A percentile compares a stretch with the other conserved stretches of the same genome.
Evolutionary conservation across 805 yeast genomes (phyloP).

Genomic region (Scheffersomyces ergatensis): DNA sequence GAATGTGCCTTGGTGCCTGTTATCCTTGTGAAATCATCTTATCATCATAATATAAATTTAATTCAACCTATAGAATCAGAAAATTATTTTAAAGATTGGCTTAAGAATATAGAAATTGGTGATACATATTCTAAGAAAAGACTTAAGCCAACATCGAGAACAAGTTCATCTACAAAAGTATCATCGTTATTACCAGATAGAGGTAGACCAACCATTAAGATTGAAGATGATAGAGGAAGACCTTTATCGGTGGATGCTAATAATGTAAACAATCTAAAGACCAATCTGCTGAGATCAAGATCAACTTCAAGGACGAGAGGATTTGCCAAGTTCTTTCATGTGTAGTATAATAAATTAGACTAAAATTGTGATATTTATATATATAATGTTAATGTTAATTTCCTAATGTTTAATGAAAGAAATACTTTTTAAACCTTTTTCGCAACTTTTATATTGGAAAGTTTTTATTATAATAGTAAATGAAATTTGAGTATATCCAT

Average conservation of each 20-base stretch:
- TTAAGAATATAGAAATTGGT: conserved; percentile 22
- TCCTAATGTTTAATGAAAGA: too few species aligned
- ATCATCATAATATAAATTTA: conserved; percentile 28
- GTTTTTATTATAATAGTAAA: too few species aligned
- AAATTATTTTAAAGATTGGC: conserved; percentile 35
- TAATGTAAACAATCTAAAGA: conserved; percentile 3
- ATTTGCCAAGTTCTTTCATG: conserved; percentile 8
- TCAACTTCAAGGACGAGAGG: conserved; percentile 14
- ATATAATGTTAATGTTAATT: too few species aligned
- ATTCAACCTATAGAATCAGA: conserved; percentile 29
- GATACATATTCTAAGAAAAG: conserved; percentile 16
- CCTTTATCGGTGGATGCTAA: neutral
- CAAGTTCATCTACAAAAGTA: conserved; percentile 14
- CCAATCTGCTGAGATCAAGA: conserved; percentile 18
- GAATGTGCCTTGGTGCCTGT: conserved; percentile 46
- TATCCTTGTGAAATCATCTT: conserved; percentile 40
- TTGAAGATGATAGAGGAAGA: conserved; percentile 18
- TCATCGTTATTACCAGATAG: conserved; percentile 8
- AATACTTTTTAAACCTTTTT: too few species aligned
- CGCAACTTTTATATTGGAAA: too few species aligned
- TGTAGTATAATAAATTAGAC: too few species aligned
- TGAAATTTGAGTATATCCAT: too few species aligned
- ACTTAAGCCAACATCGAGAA: conserved; percentile 10
- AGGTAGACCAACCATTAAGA: conserved; percentile 3
- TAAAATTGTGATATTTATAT: too few species aligned